Conservation (phyloP, 257 asterid species). For the Striga asiatica region DNA sequence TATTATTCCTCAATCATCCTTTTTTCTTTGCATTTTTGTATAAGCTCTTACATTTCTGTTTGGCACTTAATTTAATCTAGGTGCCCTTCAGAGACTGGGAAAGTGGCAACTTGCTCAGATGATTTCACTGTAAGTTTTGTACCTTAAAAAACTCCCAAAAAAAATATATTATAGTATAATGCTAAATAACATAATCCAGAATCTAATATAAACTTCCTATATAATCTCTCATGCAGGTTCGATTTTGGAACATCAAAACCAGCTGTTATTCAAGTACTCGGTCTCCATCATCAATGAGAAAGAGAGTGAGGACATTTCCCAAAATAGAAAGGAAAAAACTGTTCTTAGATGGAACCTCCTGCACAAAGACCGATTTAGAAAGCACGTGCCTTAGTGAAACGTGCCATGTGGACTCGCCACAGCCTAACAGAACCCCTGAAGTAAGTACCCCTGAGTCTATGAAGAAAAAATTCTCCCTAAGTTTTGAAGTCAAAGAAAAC, state of each 20-base stretch:
- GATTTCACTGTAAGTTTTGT: slow-evolving; percentile 81
- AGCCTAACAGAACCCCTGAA: slow-evolving; percentile 22
- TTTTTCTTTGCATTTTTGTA: neutral
- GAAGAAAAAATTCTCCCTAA: slow-evolving; percentile 29
- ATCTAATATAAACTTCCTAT: neutral
- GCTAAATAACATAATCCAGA: neutral
- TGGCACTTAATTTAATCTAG: slow-evolving; percentile 28
- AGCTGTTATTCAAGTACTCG: slow-evolving; percentile 63
- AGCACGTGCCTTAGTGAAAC: neutral
- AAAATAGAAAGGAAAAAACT: slow-evolving; percentile 44
- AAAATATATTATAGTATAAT: neutral
- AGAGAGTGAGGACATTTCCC: slow-evolving; percentile 62
- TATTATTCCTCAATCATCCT: neutral
- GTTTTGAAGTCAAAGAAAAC: slow-evolving; percentile 28
- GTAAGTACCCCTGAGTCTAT: slow-evolving; percentile 62
- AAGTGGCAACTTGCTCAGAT: slow-evolving; percentile 86
- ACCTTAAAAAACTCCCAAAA: neutral
- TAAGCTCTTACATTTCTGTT: slow-evolving; percentile 9
- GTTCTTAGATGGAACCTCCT: slow-evolving; percentile 36
- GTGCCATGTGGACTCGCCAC: slow-evolving; percentile 17
- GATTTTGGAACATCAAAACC: slow-evolving; percentile 62
- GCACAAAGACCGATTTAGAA: slow-evolving; percentile 18
- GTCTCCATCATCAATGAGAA: slow-evolving; percentile 76
- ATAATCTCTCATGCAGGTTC: slow-evolving; percentile 42
- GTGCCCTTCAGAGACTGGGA: slow-evolving; percentile 80